These are phyloP conservation scores for Micractinium conductrix DNA, from an alignment of 139 green algal genomes.

Conservation along the genomic window DNA sequence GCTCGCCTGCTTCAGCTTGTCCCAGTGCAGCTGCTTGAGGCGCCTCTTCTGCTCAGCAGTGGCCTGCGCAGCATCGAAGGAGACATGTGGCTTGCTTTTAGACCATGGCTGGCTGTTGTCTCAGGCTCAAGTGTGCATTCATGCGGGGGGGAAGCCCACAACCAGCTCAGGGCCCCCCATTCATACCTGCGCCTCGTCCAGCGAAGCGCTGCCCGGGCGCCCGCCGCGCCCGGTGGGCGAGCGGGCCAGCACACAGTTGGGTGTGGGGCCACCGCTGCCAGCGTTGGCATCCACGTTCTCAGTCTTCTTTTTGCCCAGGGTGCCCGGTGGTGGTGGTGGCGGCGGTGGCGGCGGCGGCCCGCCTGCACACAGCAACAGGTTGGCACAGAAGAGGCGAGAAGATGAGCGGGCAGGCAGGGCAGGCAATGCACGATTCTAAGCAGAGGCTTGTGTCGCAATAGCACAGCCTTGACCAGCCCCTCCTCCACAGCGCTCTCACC, in stretches of 20 bases:
- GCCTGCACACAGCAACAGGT: neutral
- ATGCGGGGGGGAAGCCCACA: no score
- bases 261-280: neutral
- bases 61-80: no score
- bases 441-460: no score
- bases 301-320: conserved; percentile 24
- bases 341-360: conserved; percentile 23
- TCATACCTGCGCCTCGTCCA: conserved; percentile 41
- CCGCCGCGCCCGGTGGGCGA: neutral
- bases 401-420: neutral
- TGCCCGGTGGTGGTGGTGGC: conserved; percentile 16
- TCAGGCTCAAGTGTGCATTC: no score
- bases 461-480: no score
- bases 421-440: neutral
- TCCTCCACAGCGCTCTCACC: conserved; percentile 2
- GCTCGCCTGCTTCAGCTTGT: conserved; percentile 78
- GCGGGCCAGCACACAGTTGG: conserved; percentile 10
- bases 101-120: no score
- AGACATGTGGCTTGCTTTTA: no score
- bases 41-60: conserved; percentile 58
- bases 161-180: no score
- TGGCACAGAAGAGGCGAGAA: neutral
- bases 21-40: conserved; percentile 89
- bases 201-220: neutral
- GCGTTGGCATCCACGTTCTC: neutral